These are phyloP conservation scores for Globisporangium barbulae DNA, from an alignment of 352 stramenopile species.

Conservation along the genomic window DNA sequence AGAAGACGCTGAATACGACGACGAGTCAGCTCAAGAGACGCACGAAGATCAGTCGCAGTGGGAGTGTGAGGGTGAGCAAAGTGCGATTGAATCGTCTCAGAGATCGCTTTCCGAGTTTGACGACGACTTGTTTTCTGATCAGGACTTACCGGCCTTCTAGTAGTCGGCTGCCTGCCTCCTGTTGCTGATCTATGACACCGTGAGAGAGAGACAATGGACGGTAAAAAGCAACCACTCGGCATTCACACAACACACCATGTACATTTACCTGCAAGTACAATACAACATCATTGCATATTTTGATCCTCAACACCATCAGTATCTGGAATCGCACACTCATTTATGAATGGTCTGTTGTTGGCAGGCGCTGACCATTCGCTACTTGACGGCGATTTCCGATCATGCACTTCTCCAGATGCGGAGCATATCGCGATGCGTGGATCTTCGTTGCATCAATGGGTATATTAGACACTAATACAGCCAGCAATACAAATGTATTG, in stretches of 20 bases:
- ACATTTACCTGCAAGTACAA: slow-evolving; percentile 10
- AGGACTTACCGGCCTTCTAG: slow-evolving; percentile 53
- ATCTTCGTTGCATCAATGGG: slow-evolving; percentile 23
- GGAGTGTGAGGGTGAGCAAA: slow-evolving; percentile 16
- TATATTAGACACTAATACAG: no score
- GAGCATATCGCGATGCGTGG: slow-evolving; percentile 65
- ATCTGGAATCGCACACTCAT: neutral
- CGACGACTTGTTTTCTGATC: slow-evolving; percentile 46
- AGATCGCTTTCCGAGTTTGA: slow-evolving; percentile 46
- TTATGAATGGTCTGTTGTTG: slow-evolving; percentile 7
- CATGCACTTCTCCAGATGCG: slow-evolving; percentile 76
- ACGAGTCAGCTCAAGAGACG: slow-evolving; percentile 9
- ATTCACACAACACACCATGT: neutral
- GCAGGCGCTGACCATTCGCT: slow-evolving; percentile 10
- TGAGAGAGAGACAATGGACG: neutral
- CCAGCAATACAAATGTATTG: no score
- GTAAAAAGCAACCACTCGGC: neutral
- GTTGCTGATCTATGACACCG: neutral
- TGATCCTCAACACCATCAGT: neutral
- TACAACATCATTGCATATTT: neutral
- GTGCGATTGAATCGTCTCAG: slow-evolving; percentile 22
- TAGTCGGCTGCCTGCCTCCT: slow-evolving; percentile 8
- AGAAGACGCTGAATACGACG: slow-evolving; percentile 10
- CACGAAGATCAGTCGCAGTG: slow-evolving; percentile 9
- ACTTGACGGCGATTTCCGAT: slow-evolving; percentile 44